Conservation (phyloP, 148 eudicot species). For the Nepenthes mirabilis region DNA sequence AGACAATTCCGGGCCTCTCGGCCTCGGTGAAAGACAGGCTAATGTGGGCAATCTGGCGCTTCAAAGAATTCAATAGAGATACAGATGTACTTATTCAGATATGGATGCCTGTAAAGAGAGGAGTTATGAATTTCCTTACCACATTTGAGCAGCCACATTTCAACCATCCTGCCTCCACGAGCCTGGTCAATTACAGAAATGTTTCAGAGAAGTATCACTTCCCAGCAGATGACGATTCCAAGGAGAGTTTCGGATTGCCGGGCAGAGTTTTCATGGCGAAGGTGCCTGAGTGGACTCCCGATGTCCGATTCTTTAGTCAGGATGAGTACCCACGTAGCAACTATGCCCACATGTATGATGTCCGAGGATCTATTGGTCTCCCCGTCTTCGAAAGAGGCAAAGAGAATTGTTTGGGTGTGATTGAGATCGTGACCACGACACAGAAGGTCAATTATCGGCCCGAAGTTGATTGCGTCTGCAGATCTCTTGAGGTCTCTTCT, state of each 20-base stretch:
- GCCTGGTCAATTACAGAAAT: slow-evolving; percentile 18
- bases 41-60: slow-evolving; percentile 15
- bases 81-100: slow-evolving; percentile 44
- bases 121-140: slow-evolving; percentile 24
- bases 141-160: slow-evolving; percentile 35
- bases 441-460: slow-evolving; percentile 42
- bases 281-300: slow-evolving; percentile 67
- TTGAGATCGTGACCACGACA: slow-evolving; percentile 58
- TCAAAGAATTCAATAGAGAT: slow-evolving; percentile 16
- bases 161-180: slow-evolving; percentile 12
- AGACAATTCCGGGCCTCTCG: slow-evolving; percentile 7
- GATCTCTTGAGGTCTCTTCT: slow-evolving; percentile 62
- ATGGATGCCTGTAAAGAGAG: slow-evolving; percentile 38
- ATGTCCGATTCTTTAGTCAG: slow-evolving; percentile 40
- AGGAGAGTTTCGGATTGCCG: slow-evolving; percentile 45
- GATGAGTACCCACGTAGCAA: slow-evolving; percentile 47
- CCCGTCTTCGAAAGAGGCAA: slow-evolving; percentile 63
- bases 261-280: slow-evolving; percentile 57
- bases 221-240: slow-evolving; percentile 43
- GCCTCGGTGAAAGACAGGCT: slow-evolving; percentile 20
- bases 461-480: slow-evolving; percentile 55
- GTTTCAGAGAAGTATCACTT: slow-evolving; percentile 41
- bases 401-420: slow-evolving; percentile 54
- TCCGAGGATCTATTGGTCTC: slow-evolving; percentile 61
- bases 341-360: slow-evolving; percentile 35